Base-by-base conservation (phyloP, 2,329 filamentous ascomycete genomes). In the Fusarium begoniae region DNA sequence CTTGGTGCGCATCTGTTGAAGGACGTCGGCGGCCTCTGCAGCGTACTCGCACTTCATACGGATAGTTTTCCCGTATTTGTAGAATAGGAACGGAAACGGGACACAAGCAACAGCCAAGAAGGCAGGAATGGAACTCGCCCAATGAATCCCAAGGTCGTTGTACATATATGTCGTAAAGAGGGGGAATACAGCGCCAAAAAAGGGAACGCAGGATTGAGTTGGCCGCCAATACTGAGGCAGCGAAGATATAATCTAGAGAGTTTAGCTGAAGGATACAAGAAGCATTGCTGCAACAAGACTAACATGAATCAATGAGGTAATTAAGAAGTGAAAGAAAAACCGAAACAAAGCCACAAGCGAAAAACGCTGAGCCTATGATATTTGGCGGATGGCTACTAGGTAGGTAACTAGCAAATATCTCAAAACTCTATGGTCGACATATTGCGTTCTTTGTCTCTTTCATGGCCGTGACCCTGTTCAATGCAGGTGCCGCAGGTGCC, bases 11-110 rank as follows among this genome's bases (percentile, higher is more conserved):
- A 86, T 85, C 71, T 80, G 80, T 72, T 82, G 80, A 82, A 92
- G 85, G 68, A 92, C 88, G 17, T 85, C 85, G 37, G 91, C 90
- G 12, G 92, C 89, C 81, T 94, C 88, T 15, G 89, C 87, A 11
- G 92, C 90, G 78, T 88, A 95, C 83, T 92, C 91, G 86, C 92
- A 94, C 78, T 86, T 89, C 80, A 87, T 84, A 28, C 93, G 87
- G 75, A 95, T 92, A 15, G 59, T 57, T 41, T 78, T 35, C 72
- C 93, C 93, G 80, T 94, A 94, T 75, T 88, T 90, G 84, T 93
- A 93, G 82, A 96, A 94, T 22, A 96, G 80, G 81, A 93, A 92
- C 0, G 93, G 93, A 78, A 93, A 92, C 0, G 93, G 92, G 24
- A 94, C 84, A 81, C 93, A 95, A 17, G 87, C 87, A 8, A 95